Evolutionary conservation across 306 rosid species (phyloP).

Genomic region (Cicer bijugum): DNA sequence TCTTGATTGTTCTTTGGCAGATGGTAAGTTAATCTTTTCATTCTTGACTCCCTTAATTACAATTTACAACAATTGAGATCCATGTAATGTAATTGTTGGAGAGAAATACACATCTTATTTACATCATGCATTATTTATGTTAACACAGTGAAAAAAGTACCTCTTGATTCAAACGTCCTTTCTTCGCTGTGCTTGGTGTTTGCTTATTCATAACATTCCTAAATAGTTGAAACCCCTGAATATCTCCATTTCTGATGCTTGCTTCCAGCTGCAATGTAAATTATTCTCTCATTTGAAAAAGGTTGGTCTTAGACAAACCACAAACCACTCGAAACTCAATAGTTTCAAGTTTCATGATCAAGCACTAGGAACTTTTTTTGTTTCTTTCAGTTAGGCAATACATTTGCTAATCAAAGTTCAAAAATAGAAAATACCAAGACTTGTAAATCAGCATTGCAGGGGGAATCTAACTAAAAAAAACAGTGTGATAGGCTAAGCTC

Average conservation of each 20-base stretch:
- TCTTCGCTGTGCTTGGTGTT: slow-evolving; percentile 46
- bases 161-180: slow-evolving; percentile 47
- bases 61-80: slow-evolving; percentile 34
- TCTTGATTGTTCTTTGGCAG: slow-evolving; percentile 58
- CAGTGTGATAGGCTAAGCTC: slow-evolving; percentile 2
- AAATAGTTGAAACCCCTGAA: slow-evolving; percentile 71
- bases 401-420: slow-evolving; percentile 15
- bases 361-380: neutral
- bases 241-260: slow-evolving; percentile 86
- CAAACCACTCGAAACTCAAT: slow-evolving; percentile 15
- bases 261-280: slow-evolving; percentile 68
- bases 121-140: slow-evolving; percentile 7
- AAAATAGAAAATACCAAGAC: neutral
- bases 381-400: neutral
- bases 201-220: slow-evolving; percentile 50
- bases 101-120: slow-evolving; percentile 19
- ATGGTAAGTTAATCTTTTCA: slow-evolving; percentile 57
- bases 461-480: neutral
- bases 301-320: slow-evolving; percentile 13
- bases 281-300: neutral
- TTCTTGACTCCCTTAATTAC: slow-evolving; percentile 52
- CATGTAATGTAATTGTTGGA: slow-evolving; percentile 21
- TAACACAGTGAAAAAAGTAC: slow-evolving; percentile 40
- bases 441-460: neutral
- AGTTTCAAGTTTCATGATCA: slow-evolving; percentile 6